A percentile compares a stretch with the other conserved stretches of the same genome.
Evolutionary conservation across 495 filamentous ascomycete genomes (phyloP).

Genomic region (Tetracladium setigerum): DNA sequence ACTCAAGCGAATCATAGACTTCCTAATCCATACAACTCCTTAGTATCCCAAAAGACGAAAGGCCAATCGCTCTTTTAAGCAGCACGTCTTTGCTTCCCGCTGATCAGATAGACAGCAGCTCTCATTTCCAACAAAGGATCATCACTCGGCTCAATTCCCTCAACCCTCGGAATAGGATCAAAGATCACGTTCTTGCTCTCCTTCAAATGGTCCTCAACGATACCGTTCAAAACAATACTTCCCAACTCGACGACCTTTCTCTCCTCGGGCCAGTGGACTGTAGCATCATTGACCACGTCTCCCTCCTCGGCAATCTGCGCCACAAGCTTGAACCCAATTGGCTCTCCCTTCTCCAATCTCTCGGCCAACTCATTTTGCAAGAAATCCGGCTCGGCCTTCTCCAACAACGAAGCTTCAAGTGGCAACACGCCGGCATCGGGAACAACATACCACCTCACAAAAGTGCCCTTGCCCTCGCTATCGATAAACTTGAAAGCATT

Average conservation of each 20-base stretch:
- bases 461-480: constrained; percentile 31
- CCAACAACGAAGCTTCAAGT: constrained; percentile 27
- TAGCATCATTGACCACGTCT: constrained; percentile 41
- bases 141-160: constrained; percentile 38
- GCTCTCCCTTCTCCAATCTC: constrained; percentile 19
- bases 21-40: no score
- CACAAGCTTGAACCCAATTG: constrained; percentile 35
- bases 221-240: constrained; percentile 31
- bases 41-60: no score
- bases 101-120: constrained; percentile 43
- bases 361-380: constrained; percentile 34
- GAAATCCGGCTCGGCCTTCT: constrained; percentile 28
- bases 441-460: constrained; percentile 36
- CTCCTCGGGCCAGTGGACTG: constrained; percentile 42
- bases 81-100: constrained; percentile 36
- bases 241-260: constrained; percentile 42
- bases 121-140: constrained; percentile 47
- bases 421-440: constrained; percentile 30
- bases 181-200: constrained; percentile 45
- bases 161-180: constrained; percentile 45
- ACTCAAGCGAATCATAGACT: no score
- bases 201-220: constrained; percentile 27
- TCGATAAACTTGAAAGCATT: constrained; percentile 43
- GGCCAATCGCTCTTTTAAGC: neutral
- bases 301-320: constrained; percentile 43